Percentiles rank a stretch among this genome's conserved stretches.
phyloP scores from a whole-genome alignment of 2,329 filamentous ascomycete genomes.

The Microascus cirrosus region DNA sequence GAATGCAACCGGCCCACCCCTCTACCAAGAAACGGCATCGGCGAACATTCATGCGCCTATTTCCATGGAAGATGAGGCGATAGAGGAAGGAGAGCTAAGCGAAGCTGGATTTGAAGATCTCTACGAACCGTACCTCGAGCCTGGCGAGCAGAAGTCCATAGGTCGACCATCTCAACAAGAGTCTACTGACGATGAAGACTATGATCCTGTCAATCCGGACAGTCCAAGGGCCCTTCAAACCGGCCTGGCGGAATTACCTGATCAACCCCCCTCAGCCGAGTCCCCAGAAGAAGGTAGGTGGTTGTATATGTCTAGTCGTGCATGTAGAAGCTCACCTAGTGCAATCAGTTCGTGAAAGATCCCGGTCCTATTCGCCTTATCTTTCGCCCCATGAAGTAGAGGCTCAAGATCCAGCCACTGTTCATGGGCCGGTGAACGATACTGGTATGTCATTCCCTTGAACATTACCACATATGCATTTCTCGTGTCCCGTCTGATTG shows the following conservation, averaged over 20 bases:
- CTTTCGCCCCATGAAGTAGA: conserved; percentile 37
- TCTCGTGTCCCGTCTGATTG: neutral
- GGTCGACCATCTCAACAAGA: neutral
- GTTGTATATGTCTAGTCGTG: neutral
- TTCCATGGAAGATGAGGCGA: conserved; percentile 8
- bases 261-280: neutral
- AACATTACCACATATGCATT: neutral
- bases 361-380: conserved; percentile 40
- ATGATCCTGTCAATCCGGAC: conserved; percentile 4
- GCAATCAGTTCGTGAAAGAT: conserved; percentile 26
- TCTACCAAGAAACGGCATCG: neutral
- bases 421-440: neutral
- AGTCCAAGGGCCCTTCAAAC: neutral
- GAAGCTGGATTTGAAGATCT: conserved; percentile 53
- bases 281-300: neutral
- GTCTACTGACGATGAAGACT: conserved; percentile 6
- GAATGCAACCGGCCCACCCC: no score
- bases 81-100: conserved; percentile 68
- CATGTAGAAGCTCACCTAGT: neutral
- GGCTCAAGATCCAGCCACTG: conserved; percentile 2
- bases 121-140: conserved; percentile 29
- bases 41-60: neutral
- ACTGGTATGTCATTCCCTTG: conserved; percentile 1
- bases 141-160: neutral
- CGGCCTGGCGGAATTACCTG: neutral